Evolutionary conservation across 805 yeast genomes (phyloP).

Genomic region (Hagleromyces aurorensis): DNA sequence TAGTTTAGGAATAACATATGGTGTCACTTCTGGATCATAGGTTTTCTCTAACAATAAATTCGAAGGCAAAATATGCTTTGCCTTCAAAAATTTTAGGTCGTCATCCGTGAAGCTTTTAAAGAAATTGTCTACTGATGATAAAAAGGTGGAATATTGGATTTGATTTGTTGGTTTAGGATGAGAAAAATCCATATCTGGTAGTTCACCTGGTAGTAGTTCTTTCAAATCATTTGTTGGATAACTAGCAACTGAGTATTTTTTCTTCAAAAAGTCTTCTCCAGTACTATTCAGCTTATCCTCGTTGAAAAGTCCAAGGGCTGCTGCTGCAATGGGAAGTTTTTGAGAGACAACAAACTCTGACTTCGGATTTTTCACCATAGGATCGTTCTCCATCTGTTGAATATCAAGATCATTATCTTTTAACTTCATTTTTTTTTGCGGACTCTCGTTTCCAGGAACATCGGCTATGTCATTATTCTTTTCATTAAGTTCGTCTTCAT

Average conservation of each 20-base stretch:
- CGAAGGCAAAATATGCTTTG: constrained; percentile 50
- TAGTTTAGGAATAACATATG: constrained; percentile 74
- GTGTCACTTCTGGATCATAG: constrained; percentile 62
- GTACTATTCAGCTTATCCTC: constrained; percentile 57
- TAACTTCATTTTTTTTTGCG: constrained; percentile 13
- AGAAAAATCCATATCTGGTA: constrained; percentile 83
- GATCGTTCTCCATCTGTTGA: constrained; percentile 42
- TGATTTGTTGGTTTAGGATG: constrained; percentile 80
- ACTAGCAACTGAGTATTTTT: constrained; percentile 81
- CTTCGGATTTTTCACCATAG: constrained; percentile 59
- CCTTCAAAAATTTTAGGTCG: constrained; percentile 66
- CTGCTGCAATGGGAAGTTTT: constrained; percentile 57
- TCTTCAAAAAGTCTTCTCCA: constrained; percentile 68
- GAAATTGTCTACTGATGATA: constrained; percentile 76
- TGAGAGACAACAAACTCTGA: constrained; percentile 68
- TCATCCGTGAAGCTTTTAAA: constrained; percentile 73
- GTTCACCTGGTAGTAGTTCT: constrained; percentile 74
- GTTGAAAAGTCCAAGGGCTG: constrained; percentile 55
- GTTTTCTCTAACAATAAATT: constrained; percentile 29
- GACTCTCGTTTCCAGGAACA: constrained; percentile 2
- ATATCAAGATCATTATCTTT: constrained; percentile 9
- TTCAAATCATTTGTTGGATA: constrained; percentile 74
- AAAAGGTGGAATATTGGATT: constrained; percentile 84
- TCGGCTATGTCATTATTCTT: constrained; percentile 3
- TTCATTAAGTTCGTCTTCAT: constrained; percentile 10